Base-by-base conservation (phyloP, 1,139 yeast species). In the Pichia sp. region DNA sequence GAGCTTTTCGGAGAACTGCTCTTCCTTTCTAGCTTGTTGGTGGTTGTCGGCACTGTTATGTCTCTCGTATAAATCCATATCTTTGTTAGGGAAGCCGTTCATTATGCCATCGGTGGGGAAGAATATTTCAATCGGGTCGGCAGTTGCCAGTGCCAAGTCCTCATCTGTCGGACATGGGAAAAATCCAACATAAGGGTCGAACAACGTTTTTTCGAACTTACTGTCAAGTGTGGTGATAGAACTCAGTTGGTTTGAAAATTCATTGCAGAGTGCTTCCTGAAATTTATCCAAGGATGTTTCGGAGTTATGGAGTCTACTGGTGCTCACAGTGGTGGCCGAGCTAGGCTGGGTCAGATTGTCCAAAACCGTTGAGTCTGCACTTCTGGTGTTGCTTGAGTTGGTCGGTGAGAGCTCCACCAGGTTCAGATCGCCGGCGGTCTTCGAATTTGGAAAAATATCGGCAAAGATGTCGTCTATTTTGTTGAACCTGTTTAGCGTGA, bases 401-500 rank as follows among this genome's bases (percentile, higher is more conserved):
- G 31, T n/a, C n/a, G 47, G 47, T 6, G 31, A 44, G 19, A 19
- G 34, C 32, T 42, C 47, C 47, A 44, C 45, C 30, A 42, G 4
- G 26, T 13, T 36, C 40, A 36, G 10, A 36, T 36, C 40, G 15
- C 15, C 40, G 15, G 40, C 15, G n/a, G 15, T 36, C 40, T 13
- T 36, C 4, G 40, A 36, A 2, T 13, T 36, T 10, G 40, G 30
- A 42, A 42, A 26, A 19, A 42, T 15, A n/a, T 42, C 45, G 11
- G 45, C n/a, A 42, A 42, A 42, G 26, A 42, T 42, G 10, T 42
- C 30, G n/a, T 42, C 45, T 42, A 42, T 42, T 16, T 42, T 42
- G 11, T 42, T 42, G 11, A 42, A 36, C 40, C n/a, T 36, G 15
- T 8, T 36, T 5, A 5, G n/a, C 7, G 40, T 36, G 15, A 36